phyloP scores from a whole-genome alignment of 345 rosid species.

The Acer campestre region DNA sequence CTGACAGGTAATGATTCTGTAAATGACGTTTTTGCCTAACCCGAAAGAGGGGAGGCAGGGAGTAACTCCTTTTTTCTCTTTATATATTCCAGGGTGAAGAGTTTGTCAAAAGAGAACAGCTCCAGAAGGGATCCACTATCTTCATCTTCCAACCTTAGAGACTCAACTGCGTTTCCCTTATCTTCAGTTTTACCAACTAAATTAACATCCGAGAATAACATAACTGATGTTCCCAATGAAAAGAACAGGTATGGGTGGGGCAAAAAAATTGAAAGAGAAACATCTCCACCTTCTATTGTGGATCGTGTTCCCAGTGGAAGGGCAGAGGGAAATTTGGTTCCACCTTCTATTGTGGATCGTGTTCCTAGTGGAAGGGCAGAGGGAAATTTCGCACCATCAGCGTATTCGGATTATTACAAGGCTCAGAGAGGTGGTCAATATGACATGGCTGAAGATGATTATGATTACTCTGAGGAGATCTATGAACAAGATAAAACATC shows the following conservation, averaged over 20 bases:
- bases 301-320: constrained; percentile 43
- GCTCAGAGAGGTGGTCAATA: constrained; percentile 29
- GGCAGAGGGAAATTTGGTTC: constrained; percentile 34
- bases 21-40: background rate
- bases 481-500: constrained; percentile 34
- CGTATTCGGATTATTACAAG: constrained; percentile 27
- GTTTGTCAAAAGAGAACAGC: constrained; percentile 56
- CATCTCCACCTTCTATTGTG: constrained; percentile 34
- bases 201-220: constrained; percentile 34
- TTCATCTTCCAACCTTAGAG: constrained; percentile 48
- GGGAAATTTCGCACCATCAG: constrained; percentile 30
- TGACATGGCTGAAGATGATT: constrained; percentile 26
- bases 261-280: constrained; percentile 39
- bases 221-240: constrained; percentile 34
- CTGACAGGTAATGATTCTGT: constrained; percentile 52
- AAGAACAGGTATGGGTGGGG: constrained; percentile 47
- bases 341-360: constrained; percentile 27
- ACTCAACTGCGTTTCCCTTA: constrained; percentile 40
- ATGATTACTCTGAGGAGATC: constrained; percentile 29
- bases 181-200: constrained; percentile 32
- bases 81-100: constrained; percentile 57
- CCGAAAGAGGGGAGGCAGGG: background rate
- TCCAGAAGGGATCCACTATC: constrained; percentile 48
- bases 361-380: constrained; percentile 43
- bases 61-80: background rate